Base-by-base conservation (phyloP, 2,329 filamentous ascomycete genomes). In the Pyricularia grisea region DNA sequence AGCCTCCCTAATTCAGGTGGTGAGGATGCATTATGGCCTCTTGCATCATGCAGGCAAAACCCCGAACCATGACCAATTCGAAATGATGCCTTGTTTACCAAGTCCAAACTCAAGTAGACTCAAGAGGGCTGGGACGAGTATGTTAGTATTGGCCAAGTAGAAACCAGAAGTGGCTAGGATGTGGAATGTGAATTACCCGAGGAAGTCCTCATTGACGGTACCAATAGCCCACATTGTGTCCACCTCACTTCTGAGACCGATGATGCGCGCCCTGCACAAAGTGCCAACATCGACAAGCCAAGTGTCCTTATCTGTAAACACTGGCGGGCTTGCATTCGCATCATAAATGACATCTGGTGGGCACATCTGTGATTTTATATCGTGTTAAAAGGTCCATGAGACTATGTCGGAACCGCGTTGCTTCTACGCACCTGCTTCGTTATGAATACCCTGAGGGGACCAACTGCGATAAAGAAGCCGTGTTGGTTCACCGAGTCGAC, bases 221-320 rank as follows among this genome's bases (percentile, higher is more conserved):
- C 94, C 95, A 78, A 99, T 97, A 55, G 94, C 95, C 85, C 92
- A 97, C 87, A 99, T 97, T 78, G 92, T 91, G 71, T 92, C 93
- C 67, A 98, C 92, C 78, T 98, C 95, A 72, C 92, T 94, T 79
- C 96, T 88, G 67, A 94, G 92, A 79, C 95, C 95, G 74, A 97
- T 92, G 72, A 99, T 90, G 81, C 97, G 97, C 73, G 98, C 88
- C 65, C 95, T 92, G 72, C 99, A 88, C 74, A 97, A 94, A 20
- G 94, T 96, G 66, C 93, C 93, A 70, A 93, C 93, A 80, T 98
- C 94, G 75, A 99, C 97, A 50, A 93, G 90, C 73, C 94, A 92
- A 73, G 97, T 95, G 71, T 92, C 93, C 75, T 97, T 94, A 79
- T 99, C 94, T 58, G 94, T 97, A 79, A 93, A 99, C 76, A 97